Percentiles rank a stretch among this genome's conserved stretches.
phyloP scores from a whole-genome alignment of 768 basidiomycete genomes.

The Podaxis sp. region DNA sequence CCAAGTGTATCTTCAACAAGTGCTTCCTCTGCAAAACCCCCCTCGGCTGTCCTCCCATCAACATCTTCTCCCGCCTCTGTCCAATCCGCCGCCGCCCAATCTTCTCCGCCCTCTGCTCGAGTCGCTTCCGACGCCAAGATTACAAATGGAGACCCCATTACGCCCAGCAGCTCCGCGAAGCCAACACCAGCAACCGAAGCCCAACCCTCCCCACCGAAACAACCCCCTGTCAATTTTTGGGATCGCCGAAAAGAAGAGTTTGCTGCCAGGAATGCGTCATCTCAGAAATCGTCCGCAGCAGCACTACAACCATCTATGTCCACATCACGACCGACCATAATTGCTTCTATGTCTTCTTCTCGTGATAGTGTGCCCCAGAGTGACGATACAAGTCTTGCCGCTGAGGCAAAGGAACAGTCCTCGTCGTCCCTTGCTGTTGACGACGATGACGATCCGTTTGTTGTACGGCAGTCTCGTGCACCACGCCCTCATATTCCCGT shows the following conservation, averaged over 20 bases:
- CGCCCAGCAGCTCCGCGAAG: slow-evolving; percentile 6
- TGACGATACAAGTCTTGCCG: neutral
- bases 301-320: slow-evolving; percentile 14
- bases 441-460: slow-evolving; percentile 12
- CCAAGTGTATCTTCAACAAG: slow-evolving; percentile 9
- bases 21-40: slow-evolving; percentile 7
- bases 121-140: neutral
- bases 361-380: neutral
- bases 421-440: slow-evolving; percentile 19
- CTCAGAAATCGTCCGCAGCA: neutral
- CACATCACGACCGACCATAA: slow-evolving; percentile 3
- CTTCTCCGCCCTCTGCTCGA: neutral
- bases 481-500: slow-evolving; percentile 8
- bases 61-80: slow-evolving; percentile 2
- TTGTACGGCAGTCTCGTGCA: slow-evolving; percentile 6
- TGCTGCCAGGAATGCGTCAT: slow-evolving; percentile 23
- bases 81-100: neutral
- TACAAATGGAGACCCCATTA: neutral
- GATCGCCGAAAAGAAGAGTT: slow-evolving; percentile 25
- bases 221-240: slow-evolving; percentile 25
- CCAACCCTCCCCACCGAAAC: slow-evolving; percentile 12
- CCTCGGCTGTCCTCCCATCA: slow-evolving; percentile 7
- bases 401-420: slow-evolving; percentile 23
- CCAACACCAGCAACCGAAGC: slow-evolving; percentile 11
- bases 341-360: neutral